Conservation (phyloP, 2,329 filamentous ascomycete species). For the Lanzia echinophila region DNA sequence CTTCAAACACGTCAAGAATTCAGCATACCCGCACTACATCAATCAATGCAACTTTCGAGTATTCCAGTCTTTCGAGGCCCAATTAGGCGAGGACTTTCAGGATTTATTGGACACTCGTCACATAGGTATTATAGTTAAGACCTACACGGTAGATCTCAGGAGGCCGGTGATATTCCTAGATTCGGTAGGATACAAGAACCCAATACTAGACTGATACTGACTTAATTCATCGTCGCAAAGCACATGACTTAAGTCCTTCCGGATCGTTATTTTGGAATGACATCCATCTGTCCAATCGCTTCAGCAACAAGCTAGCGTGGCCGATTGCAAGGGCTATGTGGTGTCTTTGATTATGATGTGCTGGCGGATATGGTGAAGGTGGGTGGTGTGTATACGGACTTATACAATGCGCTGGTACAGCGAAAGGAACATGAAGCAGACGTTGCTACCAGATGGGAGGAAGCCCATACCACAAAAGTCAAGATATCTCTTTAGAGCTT, state of each 20-base stretch:
- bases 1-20: background rate
- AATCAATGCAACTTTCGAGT: slow-evolving; percentile 3
- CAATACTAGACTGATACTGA: background rate
- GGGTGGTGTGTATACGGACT: background rate
- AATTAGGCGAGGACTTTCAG: slow-evolving; percentile 3
- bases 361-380: slow-evolving; percentile 1
- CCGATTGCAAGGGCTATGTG: background rate
- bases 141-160: background rate
- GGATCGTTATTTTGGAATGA: slow-evolving; percentile 1
- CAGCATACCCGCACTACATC: background rate
- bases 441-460: background rate
- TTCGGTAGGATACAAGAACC: background rate
- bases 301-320: background rate
- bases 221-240: slow-evolving; percentile 1
- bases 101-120: background rate
- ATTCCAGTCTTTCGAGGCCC: background rate
- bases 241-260: background rate
- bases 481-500: background rate
- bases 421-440: background rate
- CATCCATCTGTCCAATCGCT: background rate
- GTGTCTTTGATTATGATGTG: background rate
- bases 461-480: background rate
- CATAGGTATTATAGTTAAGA: background rate
- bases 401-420: background rate
- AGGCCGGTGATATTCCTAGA: background rate